A percentile compares a stretch with the other conserved stretches of the same genome.
Evolutionary conservation across 257 asterid genomes (phyloP).

Genomic region (Plantago major): DNA sequence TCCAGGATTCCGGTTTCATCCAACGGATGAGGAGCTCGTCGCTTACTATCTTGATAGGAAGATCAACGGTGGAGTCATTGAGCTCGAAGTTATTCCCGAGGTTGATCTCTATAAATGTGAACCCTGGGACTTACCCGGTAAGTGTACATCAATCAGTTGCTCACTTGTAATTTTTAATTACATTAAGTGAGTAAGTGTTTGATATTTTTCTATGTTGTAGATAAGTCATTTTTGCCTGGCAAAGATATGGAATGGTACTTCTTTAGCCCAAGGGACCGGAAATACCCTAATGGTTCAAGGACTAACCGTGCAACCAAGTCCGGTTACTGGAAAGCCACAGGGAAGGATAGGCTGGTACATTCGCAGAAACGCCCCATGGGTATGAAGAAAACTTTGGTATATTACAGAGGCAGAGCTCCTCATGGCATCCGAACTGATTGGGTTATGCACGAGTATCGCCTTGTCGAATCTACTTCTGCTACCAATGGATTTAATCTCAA

Average conservation of each 20-base stretch:
- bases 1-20: slow-evolving; percentile 71
- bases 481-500: slow-evolving; percentile 29
- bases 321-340: slow-evolving; percentile 83
- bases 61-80: slow-evolving; percentile 63
- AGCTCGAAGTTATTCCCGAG: slow-evolving; percentile 65
- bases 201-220: slow-evolving; percentile 19
- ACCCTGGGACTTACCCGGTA: slow-evolving; percentile 81
- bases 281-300: slow-evolving; percentile 73
- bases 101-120: slow-evolving; percentile 72
- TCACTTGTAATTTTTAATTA: neutral
- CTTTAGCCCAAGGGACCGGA: slow-evolving; percentile 63
- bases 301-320: slow-evolving; percentile 69
- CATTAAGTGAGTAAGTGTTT: neutral
- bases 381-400: slow-evolving; percentile 76
- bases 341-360: slow-evolving; percentile 55
- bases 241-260: slow-evolving; percentile 82
- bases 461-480: slow-evolving; percentile 26
- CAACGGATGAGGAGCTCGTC: slow-evolving; percentile 70
- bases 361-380: slow-evolving; percentile 55
- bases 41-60: slow-evolving; percentile 63
- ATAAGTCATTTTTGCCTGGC: slow-evolving; percentile 61
- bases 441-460: slow-evolving; percentile 78
- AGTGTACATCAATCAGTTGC: neutral
- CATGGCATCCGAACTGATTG: slow-evolving; percentile 58
- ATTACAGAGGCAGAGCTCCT: slow-evolving; percentile 71